Evolutionary conservation across 129 eudicot species (phyloP).

Genomic region (Saposhnikovia divaricata): DNA sequence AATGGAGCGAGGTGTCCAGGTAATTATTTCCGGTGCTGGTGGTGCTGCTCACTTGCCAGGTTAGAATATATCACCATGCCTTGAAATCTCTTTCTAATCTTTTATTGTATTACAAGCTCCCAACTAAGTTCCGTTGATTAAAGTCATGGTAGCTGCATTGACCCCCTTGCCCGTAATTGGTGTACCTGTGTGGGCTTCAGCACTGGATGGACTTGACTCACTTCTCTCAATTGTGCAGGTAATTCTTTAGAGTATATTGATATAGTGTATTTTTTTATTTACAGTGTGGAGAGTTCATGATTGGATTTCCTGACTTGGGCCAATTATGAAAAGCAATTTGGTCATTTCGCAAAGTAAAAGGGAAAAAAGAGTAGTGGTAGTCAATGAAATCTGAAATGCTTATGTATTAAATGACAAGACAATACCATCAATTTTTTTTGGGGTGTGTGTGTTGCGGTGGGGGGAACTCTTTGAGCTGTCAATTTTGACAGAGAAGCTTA

Average conservation of each 20-base stretch:
- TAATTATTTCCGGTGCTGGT: no score
- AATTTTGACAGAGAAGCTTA: not conserved
- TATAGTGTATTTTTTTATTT: not conserved
- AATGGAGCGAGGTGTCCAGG: no score
- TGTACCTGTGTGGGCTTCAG: slow-evolving; percentile 89
- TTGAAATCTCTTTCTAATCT: no score
- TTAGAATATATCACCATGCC: no score
- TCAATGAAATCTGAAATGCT: not conserved
- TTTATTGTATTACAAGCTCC: not conserved
- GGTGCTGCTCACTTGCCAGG: no score
- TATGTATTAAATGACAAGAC: not conserved
- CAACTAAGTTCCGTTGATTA: not conserved
- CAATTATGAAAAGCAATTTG: not conserved
- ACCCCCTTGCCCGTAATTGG: slow-evolving; percentile 98
- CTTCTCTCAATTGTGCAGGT: slow-evolving; percentile 97
- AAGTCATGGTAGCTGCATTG: slow-evolving; percentile 97
- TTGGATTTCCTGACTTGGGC: not conserved
- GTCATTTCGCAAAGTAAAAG: not conserved
- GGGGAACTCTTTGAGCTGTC: not conserved
- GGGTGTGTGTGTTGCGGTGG: not conserved
- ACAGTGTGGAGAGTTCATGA: not conserved
- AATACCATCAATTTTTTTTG: not conserved
- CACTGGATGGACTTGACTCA: slow-evolving; percentile 91
- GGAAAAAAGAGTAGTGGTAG: not conserved
- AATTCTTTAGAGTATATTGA: not conserved